A percentile compares a stretch with the other conserved stretches of the same genome.
These are phyloP conservation scores for Primulina eburnea DNA, from an alignment of 257 asterid species.

Conservation along the genomic window DNA sequence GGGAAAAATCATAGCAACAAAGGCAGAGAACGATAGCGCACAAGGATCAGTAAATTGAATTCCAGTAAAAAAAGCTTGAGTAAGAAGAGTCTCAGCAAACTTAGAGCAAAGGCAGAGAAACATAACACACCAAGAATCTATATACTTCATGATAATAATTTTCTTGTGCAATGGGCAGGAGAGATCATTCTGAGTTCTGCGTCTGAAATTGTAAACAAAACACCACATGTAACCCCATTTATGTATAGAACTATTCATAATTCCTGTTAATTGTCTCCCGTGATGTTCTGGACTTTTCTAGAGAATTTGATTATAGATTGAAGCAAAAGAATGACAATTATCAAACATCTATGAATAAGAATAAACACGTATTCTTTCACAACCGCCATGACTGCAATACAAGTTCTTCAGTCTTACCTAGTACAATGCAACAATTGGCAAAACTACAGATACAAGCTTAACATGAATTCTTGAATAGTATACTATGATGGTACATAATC, in stretches of 20 bases:
- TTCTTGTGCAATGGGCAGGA: neutral
- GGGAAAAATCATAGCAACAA: slow-evolving; percentile 20
- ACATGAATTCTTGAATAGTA: slow-evolving; percentile 25
- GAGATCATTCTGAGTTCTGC: neutral
- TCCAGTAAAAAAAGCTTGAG: neutral
- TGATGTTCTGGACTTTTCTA: neutral
- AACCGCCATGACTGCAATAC: neutral
- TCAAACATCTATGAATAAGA: neutral
- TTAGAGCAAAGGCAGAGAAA: neutral
- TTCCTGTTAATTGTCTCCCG: neutral
- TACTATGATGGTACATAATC: slow-evolving; percentile 11
- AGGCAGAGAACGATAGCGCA: slow-evolving; percentile 28
- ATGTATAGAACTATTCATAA: neutral
- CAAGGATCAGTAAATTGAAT: neutral
- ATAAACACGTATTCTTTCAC: neutral
- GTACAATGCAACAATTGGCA: neutral
- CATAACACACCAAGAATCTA: neutral
- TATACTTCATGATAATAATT: neutral
- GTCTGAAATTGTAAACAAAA: neutral
- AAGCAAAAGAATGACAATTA: neutral
- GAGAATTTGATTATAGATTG: neutral
- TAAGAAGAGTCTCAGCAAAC: neutral
- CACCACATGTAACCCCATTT: neutral
- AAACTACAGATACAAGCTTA: neutral
- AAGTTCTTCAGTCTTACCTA: too few relatives aligned